Evolutionary conservation across 495 filamentous ascomycete genomes (phyloP).

Genomic region (Penicillium coprophilum): DNA sequence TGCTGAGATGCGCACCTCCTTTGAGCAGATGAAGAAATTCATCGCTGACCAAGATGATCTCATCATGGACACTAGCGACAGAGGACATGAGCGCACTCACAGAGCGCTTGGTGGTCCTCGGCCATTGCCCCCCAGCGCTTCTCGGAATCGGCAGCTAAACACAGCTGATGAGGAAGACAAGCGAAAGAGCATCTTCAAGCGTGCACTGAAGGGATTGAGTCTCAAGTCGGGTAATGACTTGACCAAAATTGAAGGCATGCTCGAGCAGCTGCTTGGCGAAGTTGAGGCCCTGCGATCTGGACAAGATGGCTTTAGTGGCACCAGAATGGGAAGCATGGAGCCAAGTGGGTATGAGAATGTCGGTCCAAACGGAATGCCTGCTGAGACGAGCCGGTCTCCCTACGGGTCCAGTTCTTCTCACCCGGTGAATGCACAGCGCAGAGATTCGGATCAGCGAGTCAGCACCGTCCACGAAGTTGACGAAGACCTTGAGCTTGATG

Average conservation of each 20-base stretch:
- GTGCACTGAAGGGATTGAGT: conserved; percentile 85
- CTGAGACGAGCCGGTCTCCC: conserved; percentile 69
- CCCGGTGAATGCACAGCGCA: conserved; percentile 51
- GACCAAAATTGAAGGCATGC: conserved; percentile 90
- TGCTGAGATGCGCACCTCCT: conserved; percentile 95
- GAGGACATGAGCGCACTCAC: conserved; percentile 81
- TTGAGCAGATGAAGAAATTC: conserved; percentile 94
- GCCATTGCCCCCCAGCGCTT: conserved; percentile 63
- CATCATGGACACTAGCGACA: conserved; percentile 78
- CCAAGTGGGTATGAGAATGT: conserved; percentile 77
- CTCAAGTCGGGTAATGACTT: conserved; percentile 86
- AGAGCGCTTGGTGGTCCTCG: conserved; percentile 84
- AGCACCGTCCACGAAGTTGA: conserved; percentile 85
- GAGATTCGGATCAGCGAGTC: conserved; percentile 71
- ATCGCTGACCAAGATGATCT: conserved; percentile 82
- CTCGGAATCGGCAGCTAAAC: conserved; percentile 49
- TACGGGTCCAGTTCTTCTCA: conserved; percentile 69
- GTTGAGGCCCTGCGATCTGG: conserved; percentile 81
- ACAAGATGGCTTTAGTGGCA: conserved; percentile 37
- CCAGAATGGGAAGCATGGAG: conserved; percentile 42
- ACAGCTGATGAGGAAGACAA: conserved; percentile 77
- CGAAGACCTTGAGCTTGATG: conserved; percentile 57
- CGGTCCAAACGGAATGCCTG: conserved; percentile 71
- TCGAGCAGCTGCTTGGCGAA: conserved; percentile 85
- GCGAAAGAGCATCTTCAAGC: conserved; percentile 84